Base-by-base conservation (phyloP, 2,329 filamentous ascomycete genomes). In the Hirsutella thompsonii region DNA sequence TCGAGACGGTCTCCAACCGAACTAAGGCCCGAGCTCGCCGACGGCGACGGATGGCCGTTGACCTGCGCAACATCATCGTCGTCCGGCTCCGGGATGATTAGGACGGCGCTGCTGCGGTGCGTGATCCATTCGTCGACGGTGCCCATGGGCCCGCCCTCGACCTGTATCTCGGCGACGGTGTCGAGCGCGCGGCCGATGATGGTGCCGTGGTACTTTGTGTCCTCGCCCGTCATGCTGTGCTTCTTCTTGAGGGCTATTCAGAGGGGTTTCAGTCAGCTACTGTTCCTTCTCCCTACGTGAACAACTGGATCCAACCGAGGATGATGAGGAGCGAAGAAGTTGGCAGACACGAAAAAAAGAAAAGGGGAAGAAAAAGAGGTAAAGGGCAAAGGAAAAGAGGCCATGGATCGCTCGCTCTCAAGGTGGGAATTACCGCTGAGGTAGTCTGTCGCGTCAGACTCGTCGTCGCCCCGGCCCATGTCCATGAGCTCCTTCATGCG, bases 151-250 rank as follows among this genome's bases (percentile, higher is more conserved):
- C 85, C 85, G 35, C 89, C 89, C 57, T 94, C 88, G 39, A 94
- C 81, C 39, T 80, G 68, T 21, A 94, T 66, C 8, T 81, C 74
- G 53, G 76, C 77, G 9, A 44, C 19, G 42, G 80, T 74, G 49
- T 94, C 86, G 38, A 72, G 73, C 36, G 72, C 68, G 48, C 80
- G 80, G 4, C 90, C 90, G 10, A 96, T 68, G 0, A 92, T 74
- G 0, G 90, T 94, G 23, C 86, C 87, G 49, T 82, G 77, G 58
- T 87, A 94, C 53, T 90, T 81, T 9, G 81, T 81, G 54, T 94
- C 88, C 53, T 93, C 87, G 46, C 83, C 85, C 1, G 83, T 84
- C 52, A 92, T 93, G 63, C 81, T 88, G 59, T 94, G 85, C 56
- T 93, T 94, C 63, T 89, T 92, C 62, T 94, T 95, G 34, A 96